phyloP scores from a whole-genome alignment of 805 yeast genomes.

The Kazachstania martiniae region DNA sequence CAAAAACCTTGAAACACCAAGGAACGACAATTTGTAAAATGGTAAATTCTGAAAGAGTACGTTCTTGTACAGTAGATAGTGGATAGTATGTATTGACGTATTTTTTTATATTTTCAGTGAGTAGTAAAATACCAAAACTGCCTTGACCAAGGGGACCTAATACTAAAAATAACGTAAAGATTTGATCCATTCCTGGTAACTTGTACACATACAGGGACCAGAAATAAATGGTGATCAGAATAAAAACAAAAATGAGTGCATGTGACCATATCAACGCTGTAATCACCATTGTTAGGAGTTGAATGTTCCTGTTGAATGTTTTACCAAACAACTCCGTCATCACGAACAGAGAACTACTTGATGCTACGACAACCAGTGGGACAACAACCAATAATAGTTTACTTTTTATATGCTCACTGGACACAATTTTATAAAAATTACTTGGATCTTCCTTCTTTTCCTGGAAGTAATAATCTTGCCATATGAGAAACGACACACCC shows the following conservation, averaged over 20 bases:
- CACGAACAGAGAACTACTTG: constrained; percentile 51
- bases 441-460: constrained; percentile 6
- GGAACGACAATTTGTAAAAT: constrained; percentile 18
- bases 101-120: constrained; percentile 35
- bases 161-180: constrained; percentile 66
- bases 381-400: constrained; percentile 66
- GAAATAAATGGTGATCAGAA: constrained; percentile 45
- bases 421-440: constrained; percentile 12
- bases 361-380: constrained; percentile 63
- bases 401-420: constrained; percentile 38
- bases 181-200: constrained; percentile 42
- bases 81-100: constrained; percentile 17
- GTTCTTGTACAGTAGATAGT: constrained; percentile 1
- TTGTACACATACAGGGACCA: constrained; percentile 49
- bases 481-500: constrained; percentile 45
- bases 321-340: constrained; percentile 33
- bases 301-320: constrained; percentile 28
- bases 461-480: constrained; percentile 26
- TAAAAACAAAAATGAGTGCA: constrained; percentile 51
- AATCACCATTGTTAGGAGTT: constrained; percentile 43
- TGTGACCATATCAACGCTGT: constrained; percentile 56
- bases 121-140: constrained; percentile 49
- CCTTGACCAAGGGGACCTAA: constrained; percentile 86
- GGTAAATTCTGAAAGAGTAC: constrained; percentile 5
- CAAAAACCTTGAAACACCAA: constrained; percentile 25